Evolutionary conservation across 306 rosid genomes (phyloP), one percentile per base, ranked within the genome.

Genomic region (Hylodesmum podocarpum): DNA sequence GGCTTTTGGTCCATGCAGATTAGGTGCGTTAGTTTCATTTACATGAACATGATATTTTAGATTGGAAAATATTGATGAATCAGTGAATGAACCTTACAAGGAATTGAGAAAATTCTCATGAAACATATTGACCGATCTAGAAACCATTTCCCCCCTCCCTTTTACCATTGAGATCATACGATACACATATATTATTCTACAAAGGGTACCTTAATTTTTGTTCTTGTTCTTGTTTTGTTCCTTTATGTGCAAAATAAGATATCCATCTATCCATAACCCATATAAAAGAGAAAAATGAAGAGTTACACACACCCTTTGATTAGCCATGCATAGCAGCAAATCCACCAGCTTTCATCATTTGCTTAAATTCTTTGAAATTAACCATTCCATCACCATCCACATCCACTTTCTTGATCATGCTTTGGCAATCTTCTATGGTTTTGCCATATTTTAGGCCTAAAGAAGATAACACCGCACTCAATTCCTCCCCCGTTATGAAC

Each of bases 381-480:
- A 85, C 84, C 88, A 65, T 82, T 44, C 88, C 88, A 65, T 85
- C 88, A 1, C 88, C 88, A 76, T 85, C 86, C 0, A 59, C 70
- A 0, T 85, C 86, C 29, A 85, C 84, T 27, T 78, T 82, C 74
- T 82, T 78, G 57, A 85, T 85, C 88, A 85, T 82, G 19, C 43
- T 78, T 29, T 55, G 64, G 70, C 88, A 85, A 59, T 85, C 86
- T 43, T 85, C 86, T 19, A 82, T 0, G 0, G 77, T 69, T 40
- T 70, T 85, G 0, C 84, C 84, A 24, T 78, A 36, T 22, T 78
- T 78, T 43, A 82, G 18, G 0, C 88, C 88, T 44, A 85, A 57
- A 10, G 88, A 85, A 10, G 66, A 67, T 9, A 85, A 75, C 22
- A 85, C 86, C 0, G 70, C 41, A 3, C 88, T 79, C 57, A 85